phyloP scores from a whole-genome alignment of 441 rosid species.

The Populus hybrid region DNA sequence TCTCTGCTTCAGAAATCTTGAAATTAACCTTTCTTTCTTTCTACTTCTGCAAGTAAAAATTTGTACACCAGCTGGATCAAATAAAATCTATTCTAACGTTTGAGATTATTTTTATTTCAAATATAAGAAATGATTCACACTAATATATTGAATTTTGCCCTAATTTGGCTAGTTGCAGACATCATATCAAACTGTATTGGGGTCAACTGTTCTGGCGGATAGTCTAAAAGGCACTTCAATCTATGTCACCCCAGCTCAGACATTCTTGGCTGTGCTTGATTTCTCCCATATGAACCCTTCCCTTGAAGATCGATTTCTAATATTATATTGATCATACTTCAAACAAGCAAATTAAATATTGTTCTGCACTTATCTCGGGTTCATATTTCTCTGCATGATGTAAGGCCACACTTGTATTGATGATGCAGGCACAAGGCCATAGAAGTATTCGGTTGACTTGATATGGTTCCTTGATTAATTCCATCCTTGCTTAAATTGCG shows the following conservation, averaged over 20 bases:
- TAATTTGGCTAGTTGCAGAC: background rate
- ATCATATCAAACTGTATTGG: background rate
- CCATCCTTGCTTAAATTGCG: background rate
- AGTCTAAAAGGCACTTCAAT: background rate
- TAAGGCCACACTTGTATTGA: background rate
- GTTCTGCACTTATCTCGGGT: background rate
- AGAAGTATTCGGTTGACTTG: background rate
- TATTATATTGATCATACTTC: background rate
- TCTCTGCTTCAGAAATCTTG: conserved; percentile 5
- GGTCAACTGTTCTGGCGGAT: conserved; percentile 11
- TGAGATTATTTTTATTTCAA: background rate
- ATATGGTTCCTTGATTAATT: background rate
- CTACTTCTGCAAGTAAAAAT: background rate
- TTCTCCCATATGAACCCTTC: background rate
- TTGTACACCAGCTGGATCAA: background rate
- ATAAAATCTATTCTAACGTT: background rate
- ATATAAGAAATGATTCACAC: background rate
- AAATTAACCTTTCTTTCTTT: background rate
- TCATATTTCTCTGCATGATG: background rate
- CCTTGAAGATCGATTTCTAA: background rate
- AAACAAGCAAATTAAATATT: background rate
- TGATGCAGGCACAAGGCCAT: too few relatives aligned
- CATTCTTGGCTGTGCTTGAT: background rate
- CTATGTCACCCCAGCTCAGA: background rate
- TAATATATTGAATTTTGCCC: background rate